Evolutionary conservation across 1,284 basidiomycete species (phyloP).

Genomic region (Ganoderma lucidum): DNA sequence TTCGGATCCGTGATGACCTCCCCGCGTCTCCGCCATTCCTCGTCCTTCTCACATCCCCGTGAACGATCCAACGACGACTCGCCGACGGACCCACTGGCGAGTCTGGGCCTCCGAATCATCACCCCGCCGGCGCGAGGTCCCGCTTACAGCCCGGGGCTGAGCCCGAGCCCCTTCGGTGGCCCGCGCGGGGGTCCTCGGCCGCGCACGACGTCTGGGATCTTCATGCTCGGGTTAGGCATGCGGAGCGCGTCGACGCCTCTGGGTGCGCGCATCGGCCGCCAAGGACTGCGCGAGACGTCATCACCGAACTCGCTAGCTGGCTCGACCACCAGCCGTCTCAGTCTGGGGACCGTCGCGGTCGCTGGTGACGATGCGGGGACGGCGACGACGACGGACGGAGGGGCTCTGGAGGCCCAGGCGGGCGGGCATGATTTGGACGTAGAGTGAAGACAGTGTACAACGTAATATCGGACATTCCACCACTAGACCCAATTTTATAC

Average conservation of each 20-base stretch:
- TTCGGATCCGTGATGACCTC: constrained; percentile 76
- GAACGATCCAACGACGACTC: constrained; percentile 25
- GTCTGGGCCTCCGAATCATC: constrained; percentile 64
- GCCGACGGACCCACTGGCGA: constrained; percentile 52
- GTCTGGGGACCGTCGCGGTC: constrained; percentile 16
- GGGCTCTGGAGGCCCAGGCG: constrained; percentile 7
- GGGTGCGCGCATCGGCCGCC: constrained; percentile 26
- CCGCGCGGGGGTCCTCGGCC: constrained; percentile 41
- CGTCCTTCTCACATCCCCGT: constrained; percentile 47
- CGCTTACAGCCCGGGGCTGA: constrained; percentile 21
- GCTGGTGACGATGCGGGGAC: constrained; percentile 12
- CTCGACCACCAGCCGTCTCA: constrained; percentile 18
- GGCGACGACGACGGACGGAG: constrained; percentile 6
- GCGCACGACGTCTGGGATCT: constrained; percentile 65
- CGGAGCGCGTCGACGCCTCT: constrained; percentile 42
- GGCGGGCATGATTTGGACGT: constrained; percentile 34
- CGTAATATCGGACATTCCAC: not conserved
- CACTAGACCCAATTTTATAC: not conserved
- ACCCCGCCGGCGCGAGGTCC: constrained; percentile 47
- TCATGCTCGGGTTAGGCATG: constrained; percentile 63
- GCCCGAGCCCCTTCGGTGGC: constrained; percentile 29
- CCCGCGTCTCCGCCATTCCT: constrained; percentile 58
- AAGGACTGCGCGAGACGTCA: constrained; percentile 22
- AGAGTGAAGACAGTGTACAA: constrained; percentile 29
- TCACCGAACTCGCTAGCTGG: constrained; percentile 22